phyloP scores from a whole-genome alignment of 2,329 filamentous ascomycete species.

The Alternaria ventricosa region DNA sequence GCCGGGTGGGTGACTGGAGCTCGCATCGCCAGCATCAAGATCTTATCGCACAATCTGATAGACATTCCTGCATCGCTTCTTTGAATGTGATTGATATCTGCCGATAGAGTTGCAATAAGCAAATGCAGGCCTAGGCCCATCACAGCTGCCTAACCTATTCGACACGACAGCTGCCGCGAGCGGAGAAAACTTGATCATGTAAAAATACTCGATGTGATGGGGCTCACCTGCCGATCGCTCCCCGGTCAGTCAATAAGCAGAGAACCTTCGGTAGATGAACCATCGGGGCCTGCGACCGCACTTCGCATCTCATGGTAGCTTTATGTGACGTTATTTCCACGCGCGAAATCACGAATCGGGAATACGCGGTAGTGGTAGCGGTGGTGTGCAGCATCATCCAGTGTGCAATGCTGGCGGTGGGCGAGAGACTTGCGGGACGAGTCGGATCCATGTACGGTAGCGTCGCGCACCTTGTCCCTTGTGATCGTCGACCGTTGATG shows the following conservation, averaged over 20 bases:
- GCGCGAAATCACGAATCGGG: conserved; percentile 22
- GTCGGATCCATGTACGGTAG: conserved; percentile 40
- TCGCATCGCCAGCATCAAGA: not conserved
- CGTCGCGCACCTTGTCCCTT: conserved; percentile 36
- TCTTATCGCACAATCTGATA: conserved; percentile 11
- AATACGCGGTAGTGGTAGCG: conserved; percentile 16
- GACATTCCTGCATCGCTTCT: not conserved
- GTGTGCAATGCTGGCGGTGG: conserved; percentile 11
- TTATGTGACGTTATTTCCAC: not conserved
- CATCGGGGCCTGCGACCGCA: not conserved
- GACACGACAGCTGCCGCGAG: conserved; percentile 14
- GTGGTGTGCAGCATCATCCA: conserved; percentile 22
- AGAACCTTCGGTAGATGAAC: conserved; percentile 1
- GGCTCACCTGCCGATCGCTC: conserved; percentile 34
- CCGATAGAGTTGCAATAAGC: conserved; percentile 2
- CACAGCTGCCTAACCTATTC: conserved; percentile 15
- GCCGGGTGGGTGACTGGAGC: conserved; percentile 27
- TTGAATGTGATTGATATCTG: conserved; percentile 1
- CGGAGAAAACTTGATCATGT: conserved; percentile 21
- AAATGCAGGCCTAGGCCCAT: conserved; percentile 10
- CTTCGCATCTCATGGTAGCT: not conserved
- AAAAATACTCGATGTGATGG: conserved; percentile 26
- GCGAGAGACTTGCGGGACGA: conserved; percentile 36
- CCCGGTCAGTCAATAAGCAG: conserved; percentile 21
- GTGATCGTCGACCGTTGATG: conserved; percentile 42